These are phyloP conservation scores for Thalassiosira hispida DNA, from an alignment of 352 stramenopile genomes.

Conservation along the genomic window DNA sequence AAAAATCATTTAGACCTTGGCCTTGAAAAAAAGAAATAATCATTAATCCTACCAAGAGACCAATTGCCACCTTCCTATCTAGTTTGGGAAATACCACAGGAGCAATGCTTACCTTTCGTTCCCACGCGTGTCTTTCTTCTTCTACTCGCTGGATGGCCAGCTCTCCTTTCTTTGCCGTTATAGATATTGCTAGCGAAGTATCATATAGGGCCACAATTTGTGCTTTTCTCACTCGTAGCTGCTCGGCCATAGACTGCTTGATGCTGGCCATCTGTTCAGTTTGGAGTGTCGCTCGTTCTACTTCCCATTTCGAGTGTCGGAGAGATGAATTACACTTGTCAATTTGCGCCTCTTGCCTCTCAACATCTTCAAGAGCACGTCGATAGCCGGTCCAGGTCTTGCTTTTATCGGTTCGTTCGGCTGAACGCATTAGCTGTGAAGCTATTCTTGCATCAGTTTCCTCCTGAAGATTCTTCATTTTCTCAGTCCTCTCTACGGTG, in stretches of 20 bases:
- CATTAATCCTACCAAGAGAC: too few species aligned
- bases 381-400: conserved; percentile 26
- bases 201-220: conserved; percentile 32
- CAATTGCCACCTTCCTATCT: too few species aligned
- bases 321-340: conserved; percentile 42
- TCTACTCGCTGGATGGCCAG: conserved; percentile 18
- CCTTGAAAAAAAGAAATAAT: too few species aligned
- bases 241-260: conserved; percentile 26
- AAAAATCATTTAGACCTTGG: too few species aligned
- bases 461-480: conserved; percentile 32
- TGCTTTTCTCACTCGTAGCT: conserved; percentile 31
- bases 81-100: not conserved
- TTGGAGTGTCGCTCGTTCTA: conserved; percentile 8
- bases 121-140: conserved; percentile 24
- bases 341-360: conserved; percentile 33
- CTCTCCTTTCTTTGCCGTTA: conserved; percentile 39
- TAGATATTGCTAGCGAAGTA: too few species aligned
- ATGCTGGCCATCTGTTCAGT: conserved; percentile 8
- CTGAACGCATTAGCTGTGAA: conserved; percentile 17
- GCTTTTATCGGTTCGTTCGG: conserved; percentile 32
- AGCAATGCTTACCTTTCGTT: conserved; percentile 29
- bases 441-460: conserved; percentile 34
- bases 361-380: conserved; percentile 22
- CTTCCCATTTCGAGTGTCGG: conserved; percentile 10
- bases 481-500: conserved; percentile 24